Conservation (phyloP, 192 early-diverging fungal genomes). For the Physocladia obscura region DNA sequence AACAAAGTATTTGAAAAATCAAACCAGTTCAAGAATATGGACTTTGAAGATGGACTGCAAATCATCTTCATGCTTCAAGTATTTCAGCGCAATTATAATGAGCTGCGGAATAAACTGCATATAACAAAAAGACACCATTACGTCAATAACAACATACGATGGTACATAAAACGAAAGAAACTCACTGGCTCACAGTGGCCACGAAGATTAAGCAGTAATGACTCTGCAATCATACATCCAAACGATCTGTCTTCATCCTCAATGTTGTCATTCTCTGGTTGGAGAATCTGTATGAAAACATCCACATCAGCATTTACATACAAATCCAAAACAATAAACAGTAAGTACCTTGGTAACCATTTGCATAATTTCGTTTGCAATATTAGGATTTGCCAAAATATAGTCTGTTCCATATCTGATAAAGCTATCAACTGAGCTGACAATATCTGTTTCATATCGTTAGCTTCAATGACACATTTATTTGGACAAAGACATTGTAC, state of each 20-base stretch:
- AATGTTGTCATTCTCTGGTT: conserved; percentile 58
- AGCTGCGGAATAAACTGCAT: conserved; percentile 30
- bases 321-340: conserved; percentile 3
- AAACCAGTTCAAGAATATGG: conserved; percentile 19
- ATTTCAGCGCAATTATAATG: conserved; percentile 18
- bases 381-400: conserved; percentile 67
- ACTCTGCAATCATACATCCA: conserved; percentile 83
- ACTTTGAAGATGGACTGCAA: conserved; percentile 24
- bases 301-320: neutral
- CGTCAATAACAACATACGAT: too few relatives aligned
- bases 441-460: conserved; percentile 73
- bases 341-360: conserved; percentile 47
- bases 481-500: conserved; percentile 1
- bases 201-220: conserved; percentile 79
- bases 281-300: conserved; percentile 16
- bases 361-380: conserved; percentile 82
- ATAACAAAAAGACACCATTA: neutral
- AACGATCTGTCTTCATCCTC: conserved; percentile 77
- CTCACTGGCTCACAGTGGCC: conserved; percentile 71
- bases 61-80: conserved; percentile 22
- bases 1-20: neutral
- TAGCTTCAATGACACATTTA: neutral
- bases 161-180: neutral
- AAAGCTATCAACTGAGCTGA: conserved; percentile 89
- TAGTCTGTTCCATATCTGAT: conserved; percentile 80